A percentile compares a stretch with the other conserved stretches of the same genome.
These are phyloP conservation scores for Sporobolomyces roseus DNA, from an alignment of 768 basidiomycete species.

Conservation along the genomic window DNA sequence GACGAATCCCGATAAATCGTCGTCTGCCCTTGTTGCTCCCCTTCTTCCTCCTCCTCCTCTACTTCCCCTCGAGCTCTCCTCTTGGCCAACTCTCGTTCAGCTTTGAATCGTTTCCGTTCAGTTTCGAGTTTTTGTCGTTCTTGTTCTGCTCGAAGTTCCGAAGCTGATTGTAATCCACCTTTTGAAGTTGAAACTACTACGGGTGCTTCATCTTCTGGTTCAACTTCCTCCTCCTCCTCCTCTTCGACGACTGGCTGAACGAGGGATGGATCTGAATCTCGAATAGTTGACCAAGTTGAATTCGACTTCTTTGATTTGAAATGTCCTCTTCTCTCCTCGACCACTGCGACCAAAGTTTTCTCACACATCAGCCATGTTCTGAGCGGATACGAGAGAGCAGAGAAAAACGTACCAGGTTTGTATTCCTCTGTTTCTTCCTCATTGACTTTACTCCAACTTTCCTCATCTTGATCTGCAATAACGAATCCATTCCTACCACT, in stretches of 20 bases:
- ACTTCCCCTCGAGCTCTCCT: slow-evolving; percentile 39
- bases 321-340: slow-evolving; percentile 36
- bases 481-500: slow-evolving; percentile 39
- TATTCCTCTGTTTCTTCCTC: slow-evolving; percentile 47
- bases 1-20: slow-evolving; percentile 89
- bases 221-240: neutral
- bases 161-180: slow-evolving; percentile 75
- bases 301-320: slow-evolving; percentile 30
- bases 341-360: slow-evolving; percentile 14
- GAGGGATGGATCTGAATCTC: slow-evolving; percentile 24
- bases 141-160: slow-evolving; percentile 57
- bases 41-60: slow-evolving; percentile 34
- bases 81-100: slow-evolving; percentile 51
- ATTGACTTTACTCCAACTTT: slow-evolving; percentile 25
- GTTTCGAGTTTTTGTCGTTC: slow-evolving; percentile 57
- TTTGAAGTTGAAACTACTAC: slow-evolving; percentile 28
- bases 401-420: slow-evolving; percentile 46
- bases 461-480: slow-evolving; percentile 50
- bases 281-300: slow-evolving; percentile 34
- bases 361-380: neutral
- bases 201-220: slow-evolving; percentile 42
- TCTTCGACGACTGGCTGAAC: slow-evolving; percentile 5
- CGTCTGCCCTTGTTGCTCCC: slow-evolving; percentile 65
- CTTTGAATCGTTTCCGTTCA: too few species aligned
- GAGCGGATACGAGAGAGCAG: neutral